phyloP scores from a whole-genome alignment of 179 eudicot genomes.

The Silene vulgaris region DNA sequence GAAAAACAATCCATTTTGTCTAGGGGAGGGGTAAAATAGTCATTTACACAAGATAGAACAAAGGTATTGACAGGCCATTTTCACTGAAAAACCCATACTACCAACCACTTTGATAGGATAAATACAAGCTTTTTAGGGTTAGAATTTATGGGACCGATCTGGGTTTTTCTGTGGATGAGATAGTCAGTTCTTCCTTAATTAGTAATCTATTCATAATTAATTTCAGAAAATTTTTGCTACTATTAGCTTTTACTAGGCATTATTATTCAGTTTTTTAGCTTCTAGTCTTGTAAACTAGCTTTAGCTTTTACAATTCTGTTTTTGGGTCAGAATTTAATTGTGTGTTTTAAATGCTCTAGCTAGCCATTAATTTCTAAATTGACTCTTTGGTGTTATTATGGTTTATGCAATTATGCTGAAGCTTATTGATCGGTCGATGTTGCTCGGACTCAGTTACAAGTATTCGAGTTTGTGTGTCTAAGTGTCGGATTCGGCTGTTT shows the following conservation, averaged over 20 bases:
- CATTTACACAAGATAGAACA: background rate
- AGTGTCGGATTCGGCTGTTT: no score
- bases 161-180: constrained; percentile 27
- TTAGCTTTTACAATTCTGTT: background rate
- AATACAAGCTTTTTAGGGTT: constrained; percentile 10
- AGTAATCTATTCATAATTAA: constrained; percentile 20
- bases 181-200: constrained; percentile 21
- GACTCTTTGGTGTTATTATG: background rate
- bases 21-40: constrained; percentile 17
- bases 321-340: constrained; percentile 14
- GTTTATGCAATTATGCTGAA: no score
- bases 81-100: constrained; percentile 23
- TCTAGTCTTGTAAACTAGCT: constrained; percentile 17
- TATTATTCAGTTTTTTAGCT: constrained; percentile 17
- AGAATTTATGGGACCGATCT: constrained; percentile 27
- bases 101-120: constrained; percentile 19
- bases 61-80: constrained; percentile 17
- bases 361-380: background rate
- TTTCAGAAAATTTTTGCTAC: background rate
- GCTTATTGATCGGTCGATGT: no score
- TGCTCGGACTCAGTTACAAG: no score
- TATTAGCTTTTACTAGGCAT: constrained; percentile 24
- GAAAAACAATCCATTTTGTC: constrained; percentile 25
- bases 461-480: no score
- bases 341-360: background rate